These are phyloP conservation scores for Nannochloris sp. DNA, from an alignment of 139 green algal genomes.

Conservation along the genomic window DNA sequence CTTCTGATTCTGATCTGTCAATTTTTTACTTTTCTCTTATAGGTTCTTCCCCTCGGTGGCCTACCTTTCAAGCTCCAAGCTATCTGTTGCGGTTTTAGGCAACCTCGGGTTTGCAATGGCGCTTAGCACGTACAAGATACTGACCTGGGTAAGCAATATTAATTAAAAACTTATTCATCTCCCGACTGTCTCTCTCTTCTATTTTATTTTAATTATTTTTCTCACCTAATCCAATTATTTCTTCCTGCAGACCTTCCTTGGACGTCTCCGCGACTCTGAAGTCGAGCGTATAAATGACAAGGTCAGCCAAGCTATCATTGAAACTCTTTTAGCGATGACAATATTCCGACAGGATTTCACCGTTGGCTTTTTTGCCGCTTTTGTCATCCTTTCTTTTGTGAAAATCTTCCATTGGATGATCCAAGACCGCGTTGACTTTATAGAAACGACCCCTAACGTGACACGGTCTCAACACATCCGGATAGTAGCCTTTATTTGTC, in stretches of 20 bases:
- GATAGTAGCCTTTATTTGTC: conserved; percentile 66
- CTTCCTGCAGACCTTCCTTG: conserved; percentile 79
- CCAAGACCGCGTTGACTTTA: conserved; percentile 78
- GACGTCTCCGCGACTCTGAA: conserved; percentile 84
- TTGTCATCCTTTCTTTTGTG: conserved; percentile 85
- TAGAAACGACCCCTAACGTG: conserved; percentile 86
- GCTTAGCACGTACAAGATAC: conserved; percentile 60
- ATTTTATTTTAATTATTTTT: too few relatives aligned
- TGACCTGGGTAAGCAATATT: conserved; percentile 67
- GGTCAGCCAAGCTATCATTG: conserved; percentile 78
- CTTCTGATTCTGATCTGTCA: not conserved
- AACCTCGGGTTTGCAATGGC: conserved; percentile 84
- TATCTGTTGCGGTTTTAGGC: conserved; percentile 28
- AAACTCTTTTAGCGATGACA: conserved; percentile 95
- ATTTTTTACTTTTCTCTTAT: not conserved
- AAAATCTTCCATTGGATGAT: conserved; percentile 95
- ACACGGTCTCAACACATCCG: conserved; percentile 64
- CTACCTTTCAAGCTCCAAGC: conserved; percentile 88
- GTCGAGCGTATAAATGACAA: conserved; percentile 89
- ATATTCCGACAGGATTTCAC: conserved; percentile 94
- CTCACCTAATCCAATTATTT: too few relatives aligned
- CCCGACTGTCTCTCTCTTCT: not conserved
- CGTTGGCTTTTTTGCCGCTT: conserved; percentile 80
- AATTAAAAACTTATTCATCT: not conserved
- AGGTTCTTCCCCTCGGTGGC: conserved; percentile 91